Evolutionary conservation across 2,329 filamentous ascomycete species (phyloP).

Genomic region (Hypoxylon sp.): DNA sequence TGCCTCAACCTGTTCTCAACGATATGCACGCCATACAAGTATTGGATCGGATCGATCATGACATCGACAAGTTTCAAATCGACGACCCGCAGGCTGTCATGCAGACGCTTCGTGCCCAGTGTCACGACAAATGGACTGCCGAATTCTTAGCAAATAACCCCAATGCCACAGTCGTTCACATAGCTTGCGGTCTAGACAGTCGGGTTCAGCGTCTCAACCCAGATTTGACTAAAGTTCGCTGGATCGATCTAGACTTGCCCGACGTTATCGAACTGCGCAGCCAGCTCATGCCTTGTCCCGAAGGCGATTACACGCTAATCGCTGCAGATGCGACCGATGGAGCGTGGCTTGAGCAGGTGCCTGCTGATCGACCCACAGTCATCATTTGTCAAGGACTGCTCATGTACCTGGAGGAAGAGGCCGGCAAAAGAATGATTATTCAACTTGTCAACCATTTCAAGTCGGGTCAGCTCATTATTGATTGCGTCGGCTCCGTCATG

Average conservation of each 20-base stretch:
- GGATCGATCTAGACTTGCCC: constrained; percentile 57
- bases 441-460: constrained; percentile 50
- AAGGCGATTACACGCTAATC: constrained; percentile 51
- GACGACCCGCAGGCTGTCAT: constrained; percentile 34
- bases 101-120: constrained; percentile 36
- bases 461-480: constrained; percentile 51
- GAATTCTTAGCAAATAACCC: constrained; percentile 49
- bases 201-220: constrained; percentile 50
- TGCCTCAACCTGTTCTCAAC: constrained; percentile 44
- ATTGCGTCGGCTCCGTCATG: constrained; percentile 44
- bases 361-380: constrained; percentile 53
- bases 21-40: constrained; percentile 43
- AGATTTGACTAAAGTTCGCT: constrained; percentile 46
- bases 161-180: constrained; percentile 51
- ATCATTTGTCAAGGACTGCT: constrained; percentile 55
- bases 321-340: constrained; percentile 49
- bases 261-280: constrained; percentile 55
- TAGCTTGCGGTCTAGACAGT: constrained; percentile 55
- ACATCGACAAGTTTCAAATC: constrained; percentile 44
- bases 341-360: constrained; percentile 53
- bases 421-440: constrained; percentile 46
- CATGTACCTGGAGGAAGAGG: constrained; percentile 52
- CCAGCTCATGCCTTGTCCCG: constrained; percentile 47
- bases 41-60: constrained; percentile 47
- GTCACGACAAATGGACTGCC: constrained; percentile 49